Conservation (phyloP, 306 rosid genomes). For the Arachis hypogaea region DNA sequence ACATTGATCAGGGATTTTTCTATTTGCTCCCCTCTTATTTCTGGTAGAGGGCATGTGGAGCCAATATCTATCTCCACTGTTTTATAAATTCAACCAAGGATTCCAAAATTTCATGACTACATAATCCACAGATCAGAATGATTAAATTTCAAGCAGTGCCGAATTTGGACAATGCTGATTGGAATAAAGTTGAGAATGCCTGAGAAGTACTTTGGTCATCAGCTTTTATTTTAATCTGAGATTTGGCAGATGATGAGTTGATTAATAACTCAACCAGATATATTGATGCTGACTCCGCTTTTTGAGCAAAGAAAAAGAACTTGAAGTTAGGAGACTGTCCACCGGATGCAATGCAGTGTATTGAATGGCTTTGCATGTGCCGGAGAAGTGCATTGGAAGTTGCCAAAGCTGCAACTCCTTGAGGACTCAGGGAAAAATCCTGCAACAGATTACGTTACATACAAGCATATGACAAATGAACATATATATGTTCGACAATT, state of each 20-base stretch:
- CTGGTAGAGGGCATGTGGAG: neutral
- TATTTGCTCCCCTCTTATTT: neutral
- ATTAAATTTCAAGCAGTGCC: conserved; percentile 56
- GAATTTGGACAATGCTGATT: conserved; percentile 85
- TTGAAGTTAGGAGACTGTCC: conserved; percentile 91
- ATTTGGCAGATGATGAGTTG: conserved; percentile 86
- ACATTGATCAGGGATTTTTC: conserved; percentile 7
- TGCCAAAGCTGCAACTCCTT: conserved; percentile 69
- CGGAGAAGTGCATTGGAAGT: conserved; percentile 69
- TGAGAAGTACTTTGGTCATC: conserved; percentile 80
- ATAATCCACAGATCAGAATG: conserved; percentile 29
- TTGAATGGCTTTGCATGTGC: conserved; percentile 87
- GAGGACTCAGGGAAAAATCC: conserved; percentile 75
- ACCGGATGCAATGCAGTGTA: conserved; percentile 95
- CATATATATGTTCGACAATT: conserved; percentile 8
- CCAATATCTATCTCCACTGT: conserved; percentile 31
- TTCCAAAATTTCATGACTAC: conserved; percentile 31
- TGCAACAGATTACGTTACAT: conserved; percentile 44
- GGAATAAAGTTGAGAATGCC: conserved; percentile 75
- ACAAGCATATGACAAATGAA: conserved; percentile 10
- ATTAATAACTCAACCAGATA: conserved; percentile 92
- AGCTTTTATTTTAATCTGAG: conserved; percentile 83
- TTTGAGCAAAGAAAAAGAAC: conserved; percentile 97
- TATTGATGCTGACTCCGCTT: conserved; percentile 71
- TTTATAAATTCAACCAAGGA: conserved; percentile 37